A percentile compares a stretch with the other conserved stretches of the same genome.
These are phyloP conservation scores for Linderniella brevidens DNA, from an alignment of 257 asterid species.

Conservation along the genomic window DNA sequence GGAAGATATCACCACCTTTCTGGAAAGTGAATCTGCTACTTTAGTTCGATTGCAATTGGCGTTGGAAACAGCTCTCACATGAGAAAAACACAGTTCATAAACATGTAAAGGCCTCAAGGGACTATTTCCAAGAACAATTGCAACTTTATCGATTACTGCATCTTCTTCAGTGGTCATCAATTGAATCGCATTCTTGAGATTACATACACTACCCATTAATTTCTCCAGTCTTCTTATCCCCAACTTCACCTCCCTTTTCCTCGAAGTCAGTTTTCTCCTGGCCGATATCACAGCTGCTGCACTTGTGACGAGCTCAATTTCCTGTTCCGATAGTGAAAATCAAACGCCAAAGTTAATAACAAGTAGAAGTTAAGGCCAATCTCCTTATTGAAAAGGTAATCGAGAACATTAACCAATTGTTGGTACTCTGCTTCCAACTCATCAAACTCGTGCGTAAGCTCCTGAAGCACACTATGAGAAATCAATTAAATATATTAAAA, in stretches of 20 bases:
- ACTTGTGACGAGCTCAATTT: conserved; percentile 30
- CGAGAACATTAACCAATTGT: conserved; percentile 33
- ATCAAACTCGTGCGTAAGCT: conserved; percentile 56
- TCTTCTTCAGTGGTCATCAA: conserved; percentile 36
- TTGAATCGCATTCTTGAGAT: conserved; percentile 50
- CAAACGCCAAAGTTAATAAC: conserved; percentile 1
- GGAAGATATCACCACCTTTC: conserved; percentile 37
- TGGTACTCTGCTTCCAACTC: conserved; percentile 38
- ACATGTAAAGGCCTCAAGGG: conserved; percentile 71
- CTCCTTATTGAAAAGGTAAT: background rate
- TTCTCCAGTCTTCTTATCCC: conserved; percentile 68
- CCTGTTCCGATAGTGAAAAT: conserved; percentile 19
- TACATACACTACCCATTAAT: conserved; percentile 40
- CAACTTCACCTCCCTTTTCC: conserved; percentile 77
- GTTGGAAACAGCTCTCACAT: conserved; percentile 15
- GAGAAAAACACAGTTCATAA: conserved; percentile 53
- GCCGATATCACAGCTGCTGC: conserved; percentile 27
- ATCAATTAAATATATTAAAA: conserved; percentile 8
- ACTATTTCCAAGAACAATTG: conserved; percentile 74
- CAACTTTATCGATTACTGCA: conserved; percentile 37
- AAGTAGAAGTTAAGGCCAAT: background rate
- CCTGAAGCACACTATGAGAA: conserved; percentile 53
- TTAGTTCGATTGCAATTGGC: conserved; percentile 41
- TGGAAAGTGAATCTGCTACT: conserved; percentile 48
- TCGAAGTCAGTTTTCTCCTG: conserved; percentile 50